Base-by-base conservation (phyloP, 805 yeast genomes). In the Pichia californica region DNA sequence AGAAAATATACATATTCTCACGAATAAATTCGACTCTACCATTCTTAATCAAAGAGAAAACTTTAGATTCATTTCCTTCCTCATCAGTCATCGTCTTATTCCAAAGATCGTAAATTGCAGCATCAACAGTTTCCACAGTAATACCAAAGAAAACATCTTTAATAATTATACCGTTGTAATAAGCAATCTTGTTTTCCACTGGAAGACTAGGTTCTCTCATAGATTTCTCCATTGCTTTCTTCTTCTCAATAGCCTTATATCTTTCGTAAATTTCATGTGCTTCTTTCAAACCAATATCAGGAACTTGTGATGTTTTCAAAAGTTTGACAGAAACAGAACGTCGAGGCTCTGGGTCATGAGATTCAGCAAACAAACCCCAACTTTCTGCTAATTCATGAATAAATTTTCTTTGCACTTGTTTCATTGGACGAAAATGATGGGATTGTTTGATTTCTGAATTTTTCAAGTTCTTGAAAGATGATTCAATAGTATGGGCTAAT, bases 271-370 rank as follows among this genome's bases (percentile, higher is more conserved):
- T 53, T 5, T 58, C 52, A 19, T 70, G 53, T 0, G 75, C 74
- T 40, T 74, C 74, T 25, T 63, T 64, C n/a, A 83, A 61, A 2
- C 71, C 65, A 34, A 70, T 52, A 10, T 56, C 52, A 0, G 88
- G 86, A 2, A 66, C 44, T 9, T 48, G 53, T 0, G 68, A 57
- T 1, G 43, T 49, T 11, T 52, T 45, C 7, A 58, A 55, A 36
- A 69, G 59, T 39, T 67, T 63, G n/a, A 88, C 69, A 50, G 75
- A 79, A 0, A 88, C 91, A 10, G 83, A 76, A 47, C 95, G 62
- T 41, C 76, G 69, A 0, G 96, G 96, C 51, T 87, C 96, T 3
- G 75, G 76, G 59, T 86, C 96, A 48, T 85, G 93, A 2, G 89
- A 76, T 53, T 84, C 88, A 0, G 83, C 68, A 52, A 74, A 79